A percentile compares a stretch with the other conserved stretches of the same genome.
These are phyloP conservation scores for Moesziomyces aphidis DNA, from an alignment of 1,284 basidiomycete genomes.

Conservation along the genomic window DNA sequence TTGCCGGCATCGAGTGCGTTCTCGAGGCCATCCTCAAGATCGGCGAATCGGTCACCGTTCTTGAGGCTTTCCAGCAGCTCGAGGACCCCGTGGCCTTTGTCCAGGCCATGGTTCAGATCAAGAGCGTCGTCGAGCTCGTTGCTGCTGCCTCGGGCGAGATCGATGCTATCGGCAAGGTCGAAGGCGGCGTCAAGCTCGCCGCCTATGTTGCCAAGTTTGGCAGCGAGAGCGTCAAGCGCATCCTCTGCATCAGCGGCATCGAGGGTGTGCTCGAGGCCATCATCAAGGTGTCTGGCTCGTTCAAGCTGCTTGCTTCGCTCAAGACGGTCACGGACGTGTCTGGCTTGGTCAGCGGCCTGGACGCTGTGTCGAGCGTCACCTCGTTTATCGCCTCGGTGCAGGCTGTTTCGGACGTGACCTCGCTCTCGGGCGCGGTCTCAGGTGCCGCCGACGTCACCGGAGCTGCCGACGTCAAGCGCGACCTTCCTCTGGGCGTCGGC, in stretches of 20 bases:
- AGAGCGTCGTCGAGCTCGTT: conserved; percentile 13
- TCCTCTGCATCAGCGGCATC: conserved; percentile 8
- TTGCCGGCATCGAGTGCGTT: conserved; percentile 12
- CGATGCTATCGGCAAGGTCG: conserved; percentile 14
- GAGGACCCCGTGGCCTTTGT: conserved; percentile 17
- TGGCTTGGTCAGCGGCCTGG: conserved; percentile 20
- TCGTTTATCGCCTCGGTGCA: conserved; percentile 19
- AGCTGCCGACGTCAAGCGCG: conserved; percentile 15
- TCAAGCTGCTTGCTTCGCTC: conserved; percentile 19
- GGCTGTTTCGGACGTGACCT: conserved; percentile 11
- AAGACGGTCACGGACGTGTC: conserved; percentile 24
- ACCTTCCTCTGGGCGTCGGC: conserved; percentile 11
- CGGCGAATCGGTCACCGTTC: conserved; percentile 8
- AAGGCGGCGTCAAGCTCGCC: conserved; percentile 17
- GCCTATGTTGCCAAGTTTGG: conserved; percentile 17
- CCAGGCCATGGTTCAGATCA: conserved; percentile 17
- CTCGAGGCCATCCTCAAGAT: conserved; percentile 11
- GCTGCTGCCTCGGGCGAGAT: conserved; percentile 8
- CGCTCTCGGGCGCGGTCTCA: not conserved
- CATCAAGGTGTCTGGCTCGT: conserved; percentile 11
- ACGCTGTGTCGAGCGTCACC: conserved; percentile 5
- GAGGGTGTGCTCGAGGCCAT: conserved; percentile 12
- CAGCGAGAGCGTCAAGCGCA: conserved; percentile 2
- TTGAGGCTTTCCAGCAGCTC: conserved; percentile 14
- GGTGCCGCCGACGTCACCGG: not conserved